phyloP scores from a whole-genome alignment of 805 yeast genomes.

The Cyberlindnera galapagoensis region DNA sequence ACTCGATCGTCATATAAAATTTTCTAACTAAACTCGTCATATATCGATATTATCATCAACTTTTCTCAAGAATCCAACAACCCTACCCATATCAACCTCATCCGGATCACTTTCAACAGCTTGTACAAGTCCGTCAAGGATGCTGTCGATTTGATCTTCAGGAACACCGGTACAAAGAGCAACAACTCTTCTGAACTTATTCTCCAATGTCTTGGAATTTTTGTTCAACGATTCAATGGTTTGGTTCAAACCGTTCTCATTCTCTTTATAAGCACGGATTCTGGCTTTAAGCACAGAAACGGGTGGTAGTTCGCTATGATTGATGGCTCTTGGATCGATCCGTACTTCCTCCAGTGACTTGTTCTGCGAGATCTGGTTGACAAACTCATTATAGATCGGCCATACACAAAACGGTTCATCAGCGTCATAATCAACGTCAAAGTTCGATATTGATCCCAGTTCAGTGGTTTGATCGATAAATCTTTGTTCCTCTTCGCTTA shows the following conservation, averaged over 20 bases:
- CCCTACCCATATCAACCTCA: slow-evolving; percentile 52
- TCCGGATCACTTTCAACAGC: slow-evolving; percentile 88
- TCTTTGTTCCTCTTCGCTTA: slow-evolving; percentile 52
- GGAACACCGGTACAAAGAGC: slow-evolving; percentile 87
- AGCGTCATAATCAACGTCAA: slow-evolving; percentile 64
- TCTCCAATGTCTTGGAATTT: slow-evolving; percentile 52
- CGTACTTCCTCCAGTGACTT: slow-evolving; percentile 23
- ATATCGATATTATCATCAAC: slow-evolving; percentile 28
- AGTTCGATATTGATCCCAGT: slow-evolving; percentile 31
- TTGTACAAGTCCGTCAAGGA: slow-evolving; percentile 77
- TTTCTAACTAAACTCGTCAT: neutral
- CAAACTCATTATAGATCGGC: slow-evolving; percentile 51
- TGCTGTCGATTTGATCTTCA: slow-evolving; percentile 68
- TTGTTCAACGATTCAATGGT: slow-evolving; percentile 48
- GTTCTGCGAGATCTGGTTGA: slow-evolving; percentile 29
- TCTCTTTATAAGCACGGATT: slow-evolving; percentile 69
- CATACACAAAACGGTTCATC: slow-evolving; percentile 85
- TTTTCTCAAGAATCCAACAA: slow-evolving; percentile 47
- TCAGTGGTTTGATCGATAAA: slow-evolving; percentile 40
- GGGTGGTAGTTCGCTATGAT: slow-evolving; percentile 28
- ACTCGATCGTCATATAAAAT: no score
- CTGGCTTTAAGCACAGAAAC: slow-evolving; percentile 59
- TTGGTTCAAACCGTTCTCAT: slow-evolving; percentile 49
- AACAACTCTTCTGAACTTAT: slow-evolving; percentile 81
- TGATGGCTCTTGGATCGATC: slow-evolving; percentile 16